A percentile compares a stretch with the other conserved stretches of the same genome.
These are phyloP conservation scores for Aureobasidium vineae DNA, from an alignment of 2,329 filamentous ascomycete genomes.

Conservation along the genomic window DNA sequence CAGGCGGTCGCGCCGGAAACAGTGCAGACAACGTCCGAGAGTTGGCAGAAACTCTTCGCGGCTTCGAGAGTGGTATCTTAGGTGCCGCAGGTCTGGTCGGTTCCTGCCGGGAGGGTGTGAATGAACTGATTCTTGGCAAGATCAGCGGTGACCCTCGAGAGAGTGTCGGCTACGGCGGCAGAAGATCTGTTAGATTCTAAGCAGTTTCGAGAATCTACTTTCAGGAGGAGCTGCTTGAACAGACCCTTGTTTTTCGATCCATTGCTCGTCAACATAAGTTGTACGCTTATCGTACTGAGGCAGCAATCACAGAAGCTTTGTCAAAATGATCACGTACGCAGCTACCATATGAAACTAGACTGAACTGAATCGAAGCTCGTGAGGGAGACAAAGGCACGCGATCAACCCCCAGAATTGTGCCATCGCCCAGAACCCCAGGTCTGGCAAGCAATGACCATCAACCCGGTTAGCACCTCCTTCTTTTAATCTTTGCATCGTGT, in stretches of 20 bases:
- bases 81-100: conserved; percentile 50
- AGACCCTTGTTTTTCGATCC: background rate
- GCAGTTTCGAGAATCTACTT: background rate
- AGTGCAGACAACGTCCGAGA: conserved; percentile 43
- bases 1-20: conserved; percentile 34
- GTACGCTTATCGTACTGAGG: background rate
- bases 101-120: conserved; percentile 49
- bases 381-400: background rate
- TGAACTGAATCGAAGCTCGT: background rate
- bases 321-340: background rate
- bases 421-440: background rate
- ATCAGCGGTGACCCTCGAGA: conserved; percentile 3
- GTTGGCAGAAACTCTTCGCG: conserved; percentile 48
- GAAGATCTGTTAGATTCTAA: conserved; percentile 23
- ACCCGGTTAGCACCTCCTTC: background rate
- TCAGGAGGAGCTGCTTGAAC: background rate
- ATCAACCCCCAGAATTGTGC: background rate
- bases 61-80: conserved; percentile 52
- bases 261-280: background rate
- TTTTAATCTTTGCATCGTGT: background rate
- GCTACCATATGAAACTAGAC: background rate
- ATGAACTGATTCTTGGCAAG: conserved; percentile 41
- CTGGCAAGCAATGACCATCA: background rate
- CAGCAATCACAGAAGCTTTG: background rate
- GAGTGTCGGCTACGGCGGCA: conserved; percentile 4